Evolutionary conservation across 2,329 filamentous ascomycete species (phyloP).

Genomic region (Paraphoma sp.): DNA sequence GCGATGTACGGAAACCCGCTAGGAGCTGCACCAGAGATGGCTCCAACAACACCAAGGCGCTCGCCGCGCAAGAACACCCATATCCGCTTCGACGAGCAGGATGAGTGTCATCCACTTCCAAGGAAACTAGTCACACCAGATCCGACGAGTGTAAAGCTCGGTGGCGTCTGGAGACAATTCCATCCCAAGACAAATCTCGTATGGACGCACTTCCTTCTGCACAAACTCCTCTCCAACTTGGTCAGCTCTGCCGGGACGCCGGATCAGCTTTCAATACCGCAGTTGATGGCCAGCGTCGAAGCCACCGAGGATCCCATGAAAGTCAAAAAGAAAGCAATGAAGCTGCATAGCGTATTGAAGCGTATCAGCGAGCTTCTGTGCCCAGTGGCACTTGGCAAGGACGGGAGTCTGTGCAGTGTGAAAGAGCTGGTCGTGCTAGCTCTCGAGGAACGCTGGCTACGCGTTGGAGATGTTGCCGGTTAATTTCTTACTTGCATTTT

Average conservation of each 20-base stretch:
- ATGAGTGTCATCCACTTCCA: neutral
- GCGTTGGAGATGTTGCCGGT: slow-evolving; percentile 40
- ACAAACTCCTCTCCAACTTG: slow-evolving; percentile 58
- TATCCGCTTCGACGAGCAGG: slow-evolving; percentile 30
- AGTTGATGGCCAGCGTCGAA: slow-evolving; percentile 21
- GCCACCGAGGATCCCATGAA: slow-evolving; percentile 16
- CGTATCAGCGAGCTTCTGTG: slow-evolving; percentile 48
- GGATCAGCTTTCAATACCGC: slow-evolving; percentile 9
- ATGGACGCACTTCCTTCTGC: slow-evolving; percentile 68
- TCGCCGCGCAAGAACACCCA: slow-evolving; percentile 36
- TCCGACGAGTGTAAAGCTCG: neutral
- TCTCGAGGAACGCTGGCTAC: slow-evolving; percentile 44
- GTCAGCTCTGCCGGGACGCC: slow-evolving; percentile 24
- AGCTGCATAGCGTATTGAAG: slow-evolving; percentile 47
- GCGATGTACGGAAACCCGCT: slow-evolving; percentile 55
- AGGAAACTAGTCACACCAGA: neutral
- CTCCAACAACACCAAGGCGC: slow-evolving; percentile 21
- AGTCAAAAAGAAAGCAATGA: slow-evolving; percentile 44
- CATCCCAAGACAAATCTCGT: slow-evolving; percentile 67
- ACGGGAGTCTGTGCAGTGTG: slow-evolving; percentile 32
- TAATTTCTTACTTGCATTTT: neutral
- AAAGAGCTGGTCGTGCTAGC: slow-evolving; percentile 45
- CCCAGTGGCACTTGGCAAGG: slow-evolving; percentile 41
- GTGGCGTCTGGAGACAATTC: slow-evolving; percentile 58
- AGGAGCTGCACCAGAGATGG: slow-evolving; percentile 8